Evolutionary conservation across 257 asterid species (phyloP).

Genomic region (Solanum neorickii): DNA sequence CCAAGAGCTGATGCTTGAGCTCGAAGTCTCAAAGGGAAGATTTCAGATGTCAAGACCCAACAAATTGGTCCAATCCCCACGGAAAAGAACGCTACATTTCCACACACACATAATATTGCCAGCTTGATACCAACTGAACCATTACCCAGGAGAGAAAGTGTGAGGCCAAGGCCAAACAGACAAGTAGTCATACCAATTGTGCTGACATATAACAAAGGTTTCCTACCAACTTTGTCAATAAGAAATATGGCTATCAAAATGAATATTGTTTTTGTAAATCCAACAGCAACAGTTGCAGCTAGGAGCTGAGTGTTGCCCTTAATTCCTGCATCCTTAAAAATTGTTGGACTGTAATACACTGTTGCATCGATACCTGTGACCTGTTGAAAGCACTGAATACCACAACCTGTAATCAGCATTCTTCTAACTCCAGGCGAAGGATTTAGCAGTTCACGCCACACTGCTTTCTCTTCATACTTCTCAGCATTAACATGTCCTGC

Average conservation of each 20-base stretch:
- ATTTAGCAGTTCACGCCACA: conserved; percentile 40
- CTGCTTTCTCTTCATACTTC: conserved; percentile 24
- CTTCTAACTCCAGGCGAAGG: conserved; percentile 43
- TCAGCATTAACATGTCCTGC: conserved; percentile 21
- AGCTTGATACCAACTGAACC: conserved; percentile 15
- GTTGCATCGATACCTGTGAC: conserved; percentile 63
- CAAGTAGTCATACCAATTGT: conserved; percentile 53
- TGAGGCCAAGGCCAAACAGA: conserved; percentile 33
- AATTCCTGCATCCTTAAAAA: conserved; percentile 47
- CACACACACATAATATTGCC: conserved; percentile 38
- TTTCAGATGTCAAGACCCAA: conserved; percentile 61
- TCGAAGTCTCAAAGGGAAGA: conserved; percentile 47
- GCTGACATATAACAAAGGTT: conserved; percentile 46
- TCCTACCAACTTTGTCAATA: conserved; percentile 51
- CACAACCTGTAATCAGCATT: conserved; percentile 58
- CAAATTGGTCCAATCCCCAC: conserved; percentile 67
- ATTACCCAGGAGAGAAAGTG: conserved; percentile 13
- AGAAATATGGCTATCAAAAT: conserved; percentile 40
- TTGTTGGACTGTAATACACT: conserved; percentile 49
- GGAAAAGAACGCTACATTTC: conserved; percentile 62
- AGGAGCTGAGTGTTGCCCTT: conserved; percentile 27
- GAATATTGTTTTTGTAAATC: conserved; percentile 46
- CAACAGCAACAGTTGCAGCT: conserved; percentile 56
- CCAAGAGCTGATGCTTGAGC: conserved; percentile 60
- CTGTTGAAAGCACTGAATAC: conserved; percentile 53